A percentile compares a stretch with the other conserved stretches of the same genome.
phyloP scores from a whole-genome alignment of 2,329 filamentous ascomycete species.

The Didymella glomerata region DNA sequence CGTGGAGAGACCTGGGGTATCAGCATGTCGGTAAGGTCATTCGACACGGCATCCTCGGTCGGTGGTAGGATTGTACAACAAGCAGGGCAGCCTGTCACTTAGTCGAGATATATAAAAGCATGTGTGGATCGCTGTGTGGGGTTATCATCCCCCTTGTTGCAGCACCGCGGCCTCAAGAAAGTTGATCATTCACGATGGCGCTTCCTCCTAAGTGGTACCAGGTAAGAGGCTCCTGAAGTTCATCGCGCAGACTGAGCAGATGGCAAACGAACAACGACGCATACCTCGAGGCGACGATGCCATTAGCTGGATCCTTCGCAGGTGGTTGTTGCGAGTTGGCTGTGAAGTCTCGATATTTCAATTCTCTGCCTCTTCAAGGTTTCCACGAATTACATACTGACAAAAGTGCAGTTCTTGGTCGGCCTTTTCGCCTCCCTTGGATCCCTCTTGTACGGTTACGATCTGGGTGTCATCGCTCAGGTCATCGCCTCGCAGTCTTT shows the following conservation, averaged over 20 bases:
- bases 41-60: slow-evolving; percentile 14
- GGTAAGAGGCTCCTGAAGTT: slow-evolving; percentile 43
- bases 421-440: slow-evolving; percentile 67
- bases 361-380: no score
- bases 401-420: slow-evolving; percentile 60
- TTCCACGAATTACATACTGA: slow-evolving; percentile 12
- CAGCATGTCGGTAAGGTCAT: slow-evolving; percentile 10
- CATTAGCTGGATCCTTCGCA: neutral
- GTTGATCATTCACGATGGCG: slow-evolving; percentile 54
- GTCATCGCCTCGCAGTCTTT: slow-evolving; percentile 60
- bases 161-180: slow-evolving; percentile 15
- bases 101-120: slow-evolving; percentile 17
- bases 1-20: slow-evolving; percentile 30
- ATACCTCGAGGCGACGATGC: neutral
- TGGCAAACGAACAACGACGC: neutral
- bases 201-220: slow-evolving; percentile 67
- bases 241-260: neutral
- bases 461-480: slow-evolving; percentile 68
- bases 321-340: neutral
- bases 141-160: slow-evolving; percentile 20
- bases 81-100: slow-evolving; percentile 12
- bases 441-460: slow-evolving; percentile 66
- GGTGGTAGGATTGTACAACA: slow-evolving; percentile 6
- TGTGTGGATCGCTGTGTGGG: slow-evolving; percentile 17
- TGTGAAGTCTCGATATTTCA: neutral